phyloP scores from a whole-genome alignment of 1,139 yeast genomes.

The Nakaseomyces sp. region DNA sequence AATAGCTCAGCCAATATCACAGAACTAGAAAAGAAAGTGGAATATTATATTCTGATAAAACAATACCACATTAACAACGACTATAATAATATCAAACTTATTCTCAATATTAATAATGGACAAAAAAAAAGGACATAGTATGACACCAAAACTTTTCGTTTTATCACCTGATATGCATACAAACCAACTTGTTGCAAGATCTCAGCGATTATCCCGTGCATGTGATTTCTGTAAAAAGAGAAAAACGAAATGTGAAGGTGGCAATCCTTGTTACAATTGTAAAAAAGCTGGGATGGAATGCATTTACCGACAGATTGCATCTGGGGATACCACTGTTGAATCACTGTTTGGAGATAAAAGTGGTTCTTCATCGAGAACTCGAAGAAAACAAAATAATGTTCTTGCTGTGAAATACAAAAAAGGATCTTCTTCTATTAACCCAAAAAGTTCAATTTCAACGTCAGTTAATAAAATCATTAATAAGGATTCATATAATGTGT shows the following conservation, averaged over 20 bases:
- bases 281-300: slow-evolving; percentile 68
- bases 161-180: slow-evolving; percentile 22
- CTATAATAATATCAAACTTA: no score
- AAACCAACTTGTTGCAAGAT: slow-evolving; percentile 33
- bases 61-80: no score
- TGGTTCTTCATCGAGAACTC: slow-evolving; percentile 6
- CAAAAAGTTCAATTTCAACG: background rate
- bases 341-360: background rate
- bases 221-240: slow-evolving; percentile 73
- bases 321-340: slow-evolving; percentile 18
- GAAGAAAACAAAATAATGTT: background rate
- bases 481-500: background rate
- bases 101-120: background rate
- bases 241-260: slow-evolving; percentile 84
- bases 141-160: slow-evolving; percentile 20
- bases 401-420: slow-evolving; percentile 1
- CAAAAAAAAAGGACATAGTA: slow-evolving; percentile 4
- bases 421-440: background rate
- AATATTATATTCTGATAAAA: no score
- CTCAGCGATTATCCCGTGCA: slow-evolving; percentile 73
- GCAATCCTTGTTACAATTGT: slow-evolving; percentile 80
- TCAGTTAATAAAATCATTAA: background rate
- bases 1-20: no score
- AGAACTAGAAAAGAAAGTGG: no score
- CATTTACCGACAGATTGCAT: slow-evolving; percentile 45